phyloP scores from a whole-genome alignment of 2,329 filamentous ascomycete species.

The Trichoderma sp. region DNA sequence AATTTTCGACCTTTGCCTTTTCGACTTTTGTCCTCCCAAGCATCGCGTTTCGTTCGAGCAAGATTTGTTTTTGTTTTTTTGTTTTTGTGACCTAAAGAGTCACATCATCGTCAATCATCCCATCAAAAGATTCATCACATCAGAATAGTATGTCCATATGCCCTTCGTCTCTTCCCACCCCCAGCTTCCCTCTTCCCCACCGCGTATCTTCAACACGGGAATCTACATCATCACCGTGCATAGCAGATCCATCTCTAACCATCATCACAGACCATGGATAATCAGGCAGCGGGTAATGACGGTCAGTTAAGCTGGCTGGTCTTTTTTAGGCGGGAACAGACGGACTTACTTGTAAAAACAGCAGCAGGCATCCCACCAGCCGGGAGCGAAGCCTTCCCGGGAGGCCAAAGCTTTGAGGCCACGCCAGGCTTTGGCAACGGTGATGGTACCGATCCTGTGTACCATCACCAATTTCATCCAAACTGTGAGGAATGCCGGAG shows the following conservation, averaged over 20 bases:
- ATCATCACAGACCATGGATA: background rate
- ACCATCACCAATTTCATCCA: background rate
- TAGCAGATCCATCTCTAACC: background rate
- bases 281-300: background rate
- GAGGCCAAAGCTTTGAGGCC: background rate
- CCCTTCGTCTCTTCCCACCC: background rate
- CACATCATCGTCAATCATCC: background rate
- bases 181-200: background rate
- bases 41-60: background rate
- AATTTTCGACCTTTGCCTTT: background rate
- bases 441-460: background rate
- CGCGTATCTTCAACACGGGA: constrained; percentile 10
- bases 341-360: background rate
- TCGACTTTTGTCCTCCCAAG: background rate
- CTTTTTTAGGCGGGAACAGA: background rate
- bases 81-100: background rate
- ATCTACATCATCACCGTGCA: constrained; percentile 6
- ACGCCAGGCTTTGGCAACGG: background rate
- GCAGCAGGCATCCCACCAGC: background rate
- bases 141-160: background rate
- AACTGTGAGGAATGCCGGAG: too few species aligned
- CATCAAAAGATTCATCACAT: background rate
- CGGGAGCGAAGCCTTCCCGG: background rate
- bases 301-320: constrained; percentile 12
- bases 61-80: background rate